These are phyloP conservation scores for Monilinia fructicola DNA, from an alignment of 2,329 filamentous ascomycete genomes.

Conservation along the genomic window DNA sequence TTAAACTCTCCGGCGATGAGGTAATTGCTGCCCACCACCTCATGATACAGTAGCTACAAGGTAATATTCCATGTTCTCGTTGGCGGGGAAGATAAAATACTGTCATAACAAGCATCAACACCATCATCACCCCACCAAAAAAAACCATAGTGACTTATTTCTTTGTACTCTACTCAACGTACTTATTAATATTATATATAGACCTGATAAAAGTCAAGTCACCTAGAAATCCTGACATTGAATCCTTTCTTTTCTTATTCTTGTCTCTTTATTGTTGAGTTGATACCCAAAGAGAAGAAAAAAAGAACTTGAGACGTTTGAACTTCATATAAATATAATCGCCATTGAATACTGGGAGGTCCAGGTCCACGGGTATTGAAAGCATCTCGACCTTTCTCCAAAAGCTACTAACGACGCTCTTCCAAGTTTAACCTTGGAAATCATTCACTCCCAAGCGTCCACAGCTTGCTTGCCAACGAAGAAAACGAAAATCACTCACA, in stretches of 20 bases:
- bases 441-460: slow-evolving; percentile 4
- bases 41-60: not conserved
- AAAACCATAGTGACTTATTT: not conserved
- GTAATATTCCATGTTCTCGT: not conserved
- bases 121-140: no score
- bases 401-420: not conserved
- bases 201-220: not conserved
- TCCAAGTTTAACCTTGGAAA: slow-evolving; percentile 5
- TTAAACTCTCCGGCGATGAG: slow-evolving; percentile 8
- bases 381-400: not conserved
- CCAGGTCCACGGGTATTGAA: no score
- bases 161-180: not conserved
- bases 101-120: no score
- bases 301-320: not conserved
- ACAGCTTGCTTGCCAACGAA: slow-evolving; percentile 13
- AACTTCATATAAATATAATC: slow-evolving; percentile 15
- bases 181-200: not conserved
- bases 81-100: slow-evolving; percentile 8
- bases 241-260: not conserved
- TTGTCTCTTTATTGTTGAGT: not conserved
- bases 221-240: not conserved
- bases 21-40: slow-evolving; percentile 15
- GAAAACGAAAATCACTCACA: slow-evolving; percentile 2
- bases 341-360: not conserved
- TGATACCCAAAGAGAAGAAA: not conserved